phyloP scores from a whole-genome alignment of 805 yeast genomes.

The Candida sanyiensis region DNA sequence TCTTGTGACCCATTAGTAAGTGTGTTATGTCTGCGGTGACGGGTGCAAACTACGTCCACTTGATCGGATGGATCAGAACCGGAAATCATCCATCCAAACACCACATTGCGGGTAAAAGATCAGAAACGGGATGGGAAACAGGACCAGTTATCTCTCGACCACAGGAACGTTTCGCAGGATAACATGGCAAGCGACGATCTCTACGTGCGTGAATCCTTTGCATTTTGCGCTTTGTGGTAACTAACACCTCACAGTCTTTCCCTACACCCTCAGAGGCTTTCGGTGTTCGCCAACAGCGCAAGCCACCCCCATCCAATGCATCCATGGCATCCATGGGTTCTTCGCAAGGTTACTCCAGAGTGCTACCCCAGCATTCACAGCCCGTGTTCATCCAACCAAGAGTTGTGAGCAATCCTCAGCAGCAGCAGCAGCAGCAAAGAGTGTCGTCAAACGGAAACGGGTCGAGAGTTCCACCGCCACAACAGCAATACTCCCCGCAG shows the following conservation, averaged over 20 bases:
- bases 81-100: neutral
- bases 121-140: too few relatives aligned
- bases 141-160: too few relatives aligned
- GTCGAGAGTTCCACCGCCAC: slow-evolving; percentile 2
- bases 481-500: slow-evolving; percentile 1
- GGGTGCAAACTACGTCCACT: too few relatives aligned
- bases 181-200: slow-evolving; percentile 27
- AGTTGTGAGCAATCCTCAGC: slow-evolving; percentile 1
- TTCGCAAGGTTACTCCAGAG: slow-evolving; percentile 4
- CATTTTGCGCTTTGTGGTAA: neutral
- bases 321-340: neutral
- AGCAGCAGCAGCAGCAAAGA: slow-evolving; percentile 2
- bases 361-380: slow-evolving; percentile 8
- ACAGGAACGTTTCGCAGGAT: too few relatives aligned
- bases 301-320: slow-evolving; percentile 8
- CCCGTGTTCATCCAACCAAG: slow-evolving; percentile 1
- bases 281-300: slow-evolving; percentile 18
- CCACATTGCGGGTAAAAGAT: neutral
- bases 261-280: slow-evolving; percentile 29
- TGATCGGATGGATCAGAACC: too few relatives aligned
- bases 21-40: too few relatives aligned
- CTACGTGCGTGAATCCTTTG: slow-evolving; percentile 14
- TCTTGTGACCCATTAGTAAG: too few relatives aligned
- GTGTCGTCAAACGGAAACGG: neutral
- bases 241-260: slow-evolving; percentile 20